Conservation (phyloP, 2,329 filamentous ascomycete genomes). For the Fusarium sp. region DNA sequence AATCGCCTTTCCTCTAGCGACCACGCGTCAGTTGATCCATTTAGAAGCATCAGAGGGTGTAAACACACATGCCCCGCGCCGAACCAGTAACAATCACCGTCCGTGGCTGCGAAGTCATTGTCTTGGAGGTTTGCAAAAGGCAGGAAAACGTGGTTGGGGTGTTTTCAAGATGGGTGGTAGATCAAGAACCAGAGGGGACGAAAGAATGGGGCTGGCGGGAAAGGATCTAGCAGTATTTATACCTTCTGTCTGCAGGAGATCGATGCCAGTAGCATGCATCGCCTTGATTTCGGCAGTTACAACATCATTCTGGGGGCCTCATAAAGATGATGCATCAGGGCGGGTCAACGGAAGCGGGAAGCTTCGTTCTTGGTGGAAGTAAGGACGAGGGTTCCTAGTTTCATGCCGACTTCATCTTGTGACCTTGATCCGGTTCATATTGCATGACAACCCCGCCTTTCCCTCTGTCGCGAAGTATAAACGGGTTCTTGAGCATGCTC, state of each 20-base stretch:
- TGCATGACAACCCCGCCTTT: neutral
- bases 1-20: conserved; percentile 68
- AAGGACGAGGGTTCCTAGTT: neutral
- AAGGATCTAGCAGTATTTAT: neutral
- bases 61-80: neutral
- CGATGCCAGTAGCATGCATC: neutral
- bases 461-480: neutral
- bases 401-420: neutral
- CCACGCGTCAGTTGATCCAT: conserved; percentile 24
- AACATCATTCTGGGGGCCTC: neutral
- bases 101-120: neutral
- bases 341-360: neutral
- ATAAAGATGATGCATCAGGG: neutral
- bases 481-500: neutral
- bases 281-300: neutral
- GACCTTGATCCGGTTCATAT: neutral
- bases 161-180: neutral
- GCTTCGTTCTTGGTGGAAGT: neutral
- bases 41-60: conserved; percentile 57
- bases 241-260: neutral
- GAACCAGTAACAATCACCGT: conserved; percentile 4
- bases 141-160: neutral
- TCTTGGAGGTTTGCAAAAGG: neutral
- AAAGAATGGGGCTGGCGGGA: neutral
- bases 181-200: neutral